These are phyloP conservation scores for Fusarium beomiforme DNA, from an alignment of 2,329 filamentous ascomycete genomes.

Conservation along the genomic window DNA sequence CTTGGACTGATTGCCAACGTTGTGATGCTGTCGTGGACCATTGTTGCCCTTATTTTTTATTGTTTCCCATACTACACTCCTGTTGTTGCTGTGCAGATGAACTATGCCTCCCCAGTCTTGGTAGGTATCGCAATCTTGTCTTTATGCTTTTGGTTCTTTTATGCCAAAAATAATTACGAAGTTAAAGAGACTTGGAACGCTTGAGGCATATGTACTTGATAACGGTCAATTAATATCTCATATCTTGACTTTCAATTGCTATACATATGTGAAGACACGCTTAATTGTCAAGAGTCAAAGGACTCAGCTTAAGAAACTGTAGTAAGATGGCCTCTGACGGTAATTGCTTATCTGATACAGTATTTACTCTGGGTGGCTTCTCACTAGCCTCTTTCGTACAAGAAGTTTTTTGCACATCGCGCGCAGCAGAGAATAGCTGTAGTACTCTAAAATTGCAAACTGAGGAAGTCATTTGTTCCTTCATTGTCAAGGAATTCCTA, in stretches of 20 bases:
- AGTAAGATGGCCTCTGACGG: background rate
- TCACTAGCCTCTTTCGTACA: too few species aligned
- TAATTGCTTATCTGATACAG: background rate
- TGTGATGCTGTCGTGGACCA: background rate
- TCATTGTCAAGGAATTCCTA: too few species aligned
- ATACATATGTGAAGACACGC: too few species aligned
- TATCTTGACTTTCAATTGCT: too few species aligned
- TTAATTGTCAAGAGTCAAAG: too few species aligned
- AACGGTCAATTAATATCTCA: too few species aligned
- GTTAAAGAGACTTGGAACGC: background rate
- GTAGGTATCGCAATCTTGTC: background rate
- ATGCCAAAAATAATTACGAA: background rate
- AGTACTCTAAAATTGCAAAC: too few species aligned
- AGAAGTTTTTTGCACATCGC: too few species aligned
- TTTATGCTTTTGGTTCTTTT: background rate
- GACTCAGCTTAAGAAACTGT: fast-evolving
- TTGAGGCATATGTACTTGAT: background rate
- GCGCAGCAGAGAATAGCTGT: too few species aligned
- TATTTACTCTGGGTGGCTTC: background rate
- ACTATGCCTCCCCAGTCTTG: constrained; percentile 1
- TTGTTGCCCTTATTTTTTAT: background rate
- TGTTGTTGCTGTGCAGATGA: background rate
- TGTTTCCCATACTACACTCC: constrained; percentile 1
- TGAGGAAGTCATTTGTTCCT: too few species aligned
- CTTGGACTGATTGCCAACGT: background rate